A percentile compares a stretch with the other conserved stretches of the same genome.
phyloP scores from a whole-genome alignment of 2,329 filamentous ascomycete genomes.

The Chrysoporthe cubensis region DNA sequence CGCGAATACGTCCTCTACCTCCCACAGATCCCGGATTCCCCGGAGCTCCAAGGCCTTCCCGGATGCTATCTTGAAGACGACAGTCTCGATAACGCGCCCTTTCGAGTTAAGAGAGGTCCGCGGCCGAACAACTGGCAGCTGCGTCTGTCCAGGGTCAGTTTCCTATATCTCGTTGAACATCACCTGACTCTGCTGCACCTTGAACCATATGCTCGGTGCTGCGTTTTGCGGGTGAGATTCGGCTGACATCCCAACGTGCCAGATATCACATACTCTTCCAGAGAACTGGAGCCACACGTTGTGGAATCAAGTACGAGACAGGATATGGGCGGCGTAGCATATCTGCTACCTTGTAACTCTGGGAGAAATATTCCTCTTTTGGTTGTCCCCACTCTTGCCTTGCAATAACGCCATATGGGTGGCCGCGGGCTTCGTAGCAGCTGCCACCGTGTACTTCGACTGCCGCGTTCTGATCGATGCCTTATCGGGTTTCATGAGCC shows the following conservation, averaged over 20 bases:
- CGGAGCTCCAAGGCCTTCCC: conserved; percentile 23
- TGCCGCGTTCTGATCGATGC: neutral
- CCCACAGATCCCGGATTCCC: conserved; percentile 30
- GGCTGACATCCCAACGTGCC: neutral
- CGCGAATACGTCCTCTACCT: conserved; percentile 33
- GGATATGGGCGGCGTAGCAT: conserved; percentile 17
- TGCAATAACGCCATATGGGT: too few relatives aligned
- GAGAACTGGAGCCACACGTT: conserved; percentile 27
- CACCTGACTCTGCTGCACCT: neutral
- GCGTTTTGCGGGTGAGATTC: neutral
- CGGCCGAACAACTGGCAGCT: conserved; percentile 36
- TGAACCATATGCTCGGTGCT: too few relatives aligned
- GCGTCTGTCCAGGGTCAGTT: conserved; percentile 31
- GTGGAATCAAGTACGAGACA: conserved; percentile 25
- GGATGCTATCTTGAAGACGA: conserved; percentile 31
- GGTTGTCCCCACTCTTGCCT: neutral
- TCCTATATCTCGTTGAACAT: neutral
- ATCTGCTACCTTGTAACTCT: neutral
- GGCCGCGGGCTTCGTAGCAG: neutral
- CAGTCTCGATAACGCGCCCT: conserved; percentile 27
- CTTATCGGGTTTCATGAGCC: neutral
- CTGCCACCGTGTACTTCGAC: neutral
- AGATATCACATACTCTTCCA: conserved; percentile 26
- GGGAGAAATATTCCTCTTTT: neutral
- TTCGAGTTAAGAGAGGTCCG: conserved; percentile 31